Percentiles rank a stretch among this genome's conserved stretches.
Conservation (phyloP, 768 basidiomycete genomes). For the Leccinum incarnatum region DNA sequence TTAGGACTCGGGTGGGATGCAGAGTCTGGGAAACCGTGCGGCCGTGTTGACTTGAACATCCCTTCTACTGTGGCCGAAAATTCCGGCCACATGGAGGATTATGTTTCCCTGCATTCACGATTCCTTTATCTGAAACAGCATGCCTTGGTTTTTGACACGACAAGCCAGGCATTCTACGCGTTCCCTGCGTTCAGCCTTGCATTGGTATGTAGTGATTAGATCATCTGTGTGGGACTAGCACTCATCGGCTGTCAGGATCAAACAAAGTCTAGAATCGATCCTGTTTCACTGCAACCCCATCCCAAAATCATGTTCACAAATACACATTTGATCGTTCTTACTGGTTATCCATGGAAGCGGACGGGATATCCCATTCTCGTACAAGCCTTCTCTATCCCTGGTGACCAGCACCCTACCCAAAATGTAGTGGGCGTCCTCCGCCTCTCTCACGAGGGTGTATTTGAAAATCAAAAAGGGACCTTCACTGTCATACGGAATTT, state of each 20-base stretch:
- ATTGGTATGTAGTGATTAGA: neutral
- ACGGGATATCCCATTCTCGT: neutral
- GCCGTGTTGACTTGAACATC: neutral
- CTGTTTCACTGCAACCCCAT: neutral
- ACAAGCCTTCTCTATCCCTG: neutral
- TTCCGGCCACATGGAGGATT: too few species aligned
- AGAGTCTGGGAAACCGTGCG: neutral
- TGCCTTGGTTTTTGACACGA: neutral
- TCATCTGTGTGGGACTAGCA: neutral
- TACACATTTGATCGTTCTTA: neutral
- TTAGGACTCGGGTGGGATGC: neutral
- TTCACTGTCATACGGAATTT: neutral
- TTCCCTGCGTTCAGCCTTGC: too few species aligned
- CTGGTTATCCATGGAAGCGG: neutral
- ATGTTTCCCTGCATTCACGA: neutral
- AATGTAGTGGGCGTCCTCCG: neutral
- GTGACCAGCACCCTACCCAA: neutral
- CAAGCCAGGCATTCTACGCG: neutral
- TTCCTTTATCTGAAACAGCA: neutral
- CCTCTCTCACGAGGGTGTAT: neutral
- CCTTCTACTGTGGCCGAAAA: neutral
- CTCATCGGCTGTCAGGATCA: neutral
- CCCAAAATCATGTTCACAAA: neutral
- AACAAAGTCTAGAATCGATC: neutral
- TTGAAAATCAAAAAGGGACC: neutral